Conservation (phyloP, 768 basidiomycete genomes). For the Phlebiopsis gigantea region DNA sequence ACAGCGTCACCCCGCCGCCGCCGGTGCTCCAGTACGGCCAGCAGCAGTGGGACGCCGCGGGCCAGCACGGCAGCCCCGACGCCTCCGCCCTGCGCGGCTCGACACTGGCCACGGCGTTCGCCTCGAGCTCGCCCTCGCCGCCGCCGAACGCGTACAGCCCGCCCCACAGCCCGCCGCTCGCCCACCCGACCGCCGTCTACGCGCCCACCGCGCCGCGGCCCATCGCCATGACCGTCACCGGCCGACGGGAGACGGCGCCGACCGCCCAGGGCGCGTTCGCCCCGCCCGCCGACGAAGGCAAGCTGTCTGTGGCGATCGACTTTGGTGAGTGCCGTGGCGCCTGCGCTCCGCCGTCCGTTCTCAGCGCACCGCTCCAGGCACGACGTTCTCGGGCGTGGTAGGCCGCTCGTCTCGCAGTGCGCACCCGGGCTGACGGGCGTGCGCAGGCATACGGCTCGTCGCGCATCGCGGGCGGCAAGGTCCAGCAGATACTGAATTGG, state of each 20-base stretch:
- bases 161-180: constrained; percentile 16
- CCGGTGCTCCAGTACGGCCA: constrained; percentile 25
- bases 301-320: constrained; percentile 77
- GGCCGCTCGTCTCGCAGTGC: background rate
- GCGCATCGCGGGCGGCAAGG: constrained; percentile 69
- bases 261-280: constrained; percentile 3
- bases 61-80: constrained; percentile 9
- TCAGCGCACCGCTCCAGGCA: constrained; percentile 45
- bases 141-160: constrained; percentile 7
- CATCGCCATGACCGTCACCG: constrained; percentile 17
- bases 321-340: constrained; percentile 47
- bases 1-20: constrained; percentile 43
- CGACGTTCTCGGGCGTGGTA: constrained; percentile 85
- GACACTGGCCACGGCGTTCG: background rate
- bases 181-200: constrained; percentile 28
- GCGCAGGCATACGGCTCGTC: constrained; percentile 80
- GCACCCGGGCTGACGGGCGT: background rate
- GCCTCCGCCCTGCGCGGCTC: background rate
- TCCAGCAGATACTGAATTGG: constrained; percentile 86
- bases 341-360: background rate
- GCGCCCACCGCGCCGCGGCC: background rate
- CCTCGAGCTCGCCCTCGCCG: constrained; percentile 12
- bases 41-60: background rate
- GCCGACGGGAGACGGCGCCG: constrained; percentile 21
- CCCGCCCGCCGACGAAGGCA: constrained; percentile 53